Evolutionary conservation across 1,284 basidiomycete species (phyloP), one percentile per base, ranked within the genome.

Genomic region (Sanghuangporus weigelae): DNA sequence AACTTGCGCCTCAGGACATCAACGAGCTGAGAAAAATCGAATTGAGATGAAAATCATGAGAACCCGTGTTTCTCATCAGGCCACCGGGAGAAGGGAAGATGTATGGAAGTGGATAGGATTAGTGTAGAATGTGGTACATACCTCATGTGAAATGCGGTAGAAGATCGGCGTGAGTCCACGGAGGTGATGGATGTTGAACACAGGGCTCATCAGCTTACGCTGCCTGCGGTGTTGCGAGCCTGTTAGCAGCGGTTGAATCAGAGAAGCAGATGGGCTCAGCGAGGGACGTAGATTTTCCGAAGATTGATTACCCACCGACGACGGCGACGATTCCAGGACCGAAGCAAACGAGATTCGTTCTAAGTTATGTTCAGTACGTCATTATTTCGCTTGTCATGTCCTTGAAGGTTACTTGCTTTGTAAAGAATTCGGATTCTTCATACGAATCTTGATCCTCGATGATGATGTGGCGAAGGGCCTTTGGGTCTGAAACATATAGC

Each of bases 1-100:
- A 7, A 76, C 69, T 14, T 71, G 67, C 42, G 71, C 69, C 59
- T 75, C 74, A 64, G 19, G 14, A 51, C 59, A 7, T 57, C 63
- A 21, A 54, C 48, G n/a, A 61, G 59, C 63, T 57, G 16, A 4
- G 14, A 14, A 49, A 49, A 16, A 11, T 39, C 12, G 53, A 54
- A 38, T 11, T 11, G 31, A 38, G 26, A 31, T 7, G 31, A 36
- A 36, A 54, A 16, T 10, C 31, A 12, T 38, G 53, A 38, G 36
- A 23, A 4, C 38, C 53, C 3, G 53, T 14, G 14, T 23, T 36
- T 38, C 21, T 54, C 38, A 31, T 39, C 16, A 1, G 53, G 2
- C 0, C 1, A 54, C 11, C 16, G 8, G 31, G 31, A 19, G 19
- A n/a, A 35, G 31, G 53, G 5, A 19, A 31, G 14, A 54, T 31